These are phyloP conservation scores for Leccinum subgranulosum DNA, from an alignment of 768 basidiomycete species.

Conservation along the genomic window DNA sequence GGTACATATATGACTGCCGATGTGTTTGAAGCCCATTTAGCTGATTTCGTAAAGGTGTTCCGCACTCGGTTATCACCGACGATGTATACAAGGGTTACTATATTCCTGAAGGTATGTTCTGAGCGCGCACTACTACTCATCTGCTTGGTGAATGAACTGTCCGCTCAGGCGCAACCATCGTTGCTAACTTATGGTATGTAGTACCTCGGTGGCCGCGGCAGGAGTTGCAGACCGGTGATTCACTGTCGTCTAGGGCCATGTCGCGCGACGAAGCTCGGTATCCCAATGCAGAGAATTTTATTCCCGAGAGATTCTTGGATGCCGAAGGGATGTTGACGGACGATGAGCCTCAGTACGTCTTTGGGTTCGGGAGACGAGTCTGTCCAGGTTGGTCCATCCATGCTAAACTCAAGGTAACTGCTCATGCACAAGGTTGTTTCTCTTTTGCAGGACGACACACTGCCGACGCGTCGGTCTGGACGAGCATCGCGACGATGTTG, in stretches of 20 bases:
- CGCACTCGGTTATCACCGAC: neutral
- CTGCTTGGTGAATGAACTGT: neutral
- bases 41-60: neutral
- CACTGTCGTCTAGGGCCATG: neutral
- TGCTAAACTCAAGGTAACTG: neutral
- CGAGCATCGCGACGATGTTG: neutral
- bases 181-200: neutral
- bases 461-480: neutral
- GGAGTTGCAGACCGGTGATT: neutral
- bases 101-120: neutral
- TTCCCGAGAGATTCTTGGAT: neutral
- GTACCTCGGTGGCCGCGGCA: neutral
- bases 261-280: neutral
- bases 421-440: neutral
- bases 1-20: neutral
- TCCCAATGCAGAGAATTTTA: neutral
- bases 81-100: neutral
- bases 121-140: neutral
- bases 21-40: neutral
- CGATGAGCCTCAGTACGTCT: neutral
- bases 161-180: neutral
- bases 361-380: neutral
- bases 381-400: neutral
- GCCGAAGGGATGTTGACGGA: neutral
- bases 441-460: neutral